Conservation (phyloP, 805 yeast species). For the Nakazawaea peltata region DNA sequence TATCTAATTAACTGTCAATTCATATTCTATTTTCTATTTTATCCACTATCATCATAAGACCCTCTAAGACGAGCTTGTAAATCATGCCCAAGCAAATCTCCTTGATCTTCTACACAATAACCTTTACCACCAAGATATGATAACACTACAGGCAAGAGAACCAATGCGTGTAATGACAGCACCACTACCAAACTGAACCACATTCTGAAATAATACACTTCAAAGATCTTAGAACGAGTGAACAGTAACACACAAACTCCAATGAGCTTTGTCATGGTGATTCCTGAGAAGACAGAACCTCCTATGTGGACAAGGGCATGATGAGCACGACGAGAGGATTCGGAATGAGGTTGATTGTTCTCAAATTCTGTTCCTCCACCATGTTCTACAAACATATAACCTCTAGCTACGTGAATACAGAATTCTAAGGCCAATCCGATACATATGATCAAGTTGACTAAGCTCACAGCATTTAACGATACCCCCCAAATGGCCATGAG, state of each 20-base stretch:
- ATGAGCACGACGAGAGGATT: constrained; percentile 27
- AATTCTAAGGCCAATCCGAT: constrained; percentile 92
- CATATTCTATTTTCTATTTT: no score
- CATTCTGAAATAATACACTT: constrained; percentile 89
- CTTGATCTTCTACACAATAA: constrained; percentile 22
- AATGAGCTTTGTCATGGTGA: constrained; percentile 79
- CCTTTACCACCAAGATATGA: constrained; percentile 56
- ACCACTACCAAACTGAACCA: constrained; percentile 75
- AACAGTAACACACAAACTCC: constrained; percentile 85
- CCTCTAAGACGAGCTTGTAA: constrained; percentile 14
- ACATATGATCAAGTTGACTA: constrained; percentile 89
- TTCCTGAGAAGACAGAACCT: constrained; percentile 84
- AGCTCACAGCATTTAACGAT: constrained; percentile 78
- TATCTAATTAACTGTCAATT: no score
- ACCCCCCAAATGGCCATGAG: constrained; percentile 69
- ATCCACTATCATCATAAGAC: constrained; percentile 2
- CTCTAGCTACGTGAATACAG: constrained; percentile 79
- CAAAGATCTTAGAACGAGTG: constrained; percentile 81
- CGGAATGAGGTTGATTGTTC: no score
- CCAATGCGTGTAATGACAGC: constrained; percentile 73
- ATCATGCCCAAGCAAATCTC: constrained; percentile 17
- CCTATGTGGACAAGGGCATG: constrained; percentile 76
- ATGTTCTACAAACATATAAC: constrained; percentile 37
- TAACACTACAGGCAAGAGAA: constrained; percentile 70
- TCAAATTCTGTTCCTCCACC: no score